Base-by-base conservation (phyloP, 345 rosid genomes). In the Salix koriyanagi region DNA sequence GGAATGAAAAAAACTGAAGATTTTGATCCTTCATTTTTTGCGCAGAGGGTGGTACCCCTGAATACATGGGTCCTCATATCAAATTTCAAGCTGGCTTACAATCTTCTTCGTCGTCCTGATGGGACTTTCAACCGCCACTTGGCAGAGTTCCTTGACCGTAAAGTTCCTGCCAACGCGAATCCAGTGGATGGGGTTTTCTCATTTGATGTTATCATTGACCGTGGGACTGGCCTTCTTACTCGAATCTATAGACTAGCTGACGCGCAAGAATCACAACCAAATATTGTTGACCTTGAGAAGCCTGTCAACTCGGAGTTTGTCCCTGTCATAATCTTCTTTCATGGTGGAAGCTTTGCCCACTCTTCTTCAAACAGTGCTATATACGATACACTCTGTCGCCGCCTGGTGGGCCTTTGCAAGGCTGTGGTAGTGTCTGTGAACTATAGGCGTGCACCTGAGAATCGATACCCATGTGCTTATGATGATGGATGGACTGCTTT, bases 311-410 rank as follows among this genome's bases (percentile, higher is more conserved):
- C 81, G 19, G 96, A 94, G 23, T 68, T 88, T 26, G 90, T 89
- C 58, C 95, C 97, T 25, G 97, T 92, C 44, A 86, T 94, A 68
- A 46, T 94, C 67, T 94, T 94, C 84, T 94, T 92, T 60, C 97
- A 94, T 75, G 98, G 98, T 68, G 98, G 98, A 76, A 92, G 97
- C 83, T 94, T 94, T 76, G 97, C 97, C 11, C 97, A 92, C 69
- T 92, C 97, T 37, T 94, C 98, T 30, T 90, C 88, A 3, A 92
- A 90, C 73, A 92, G 95, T 82, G 88, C 90, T 2, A 92, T 92
- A 58, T 94, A 94, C 71, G 97, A 92, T 39, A 88, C 82, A 11
- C 80, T 94, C 7, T 94, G 98, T 52, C 94, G 97, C 21, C 86
- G 97, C 70, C 74, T 94, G 21, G 97, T 92, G 6, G 88, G 92